phyloP scores from a whole-genome alignment of 805 yeast species.

The Wickerhamiella kurtzmanii region DNA sequence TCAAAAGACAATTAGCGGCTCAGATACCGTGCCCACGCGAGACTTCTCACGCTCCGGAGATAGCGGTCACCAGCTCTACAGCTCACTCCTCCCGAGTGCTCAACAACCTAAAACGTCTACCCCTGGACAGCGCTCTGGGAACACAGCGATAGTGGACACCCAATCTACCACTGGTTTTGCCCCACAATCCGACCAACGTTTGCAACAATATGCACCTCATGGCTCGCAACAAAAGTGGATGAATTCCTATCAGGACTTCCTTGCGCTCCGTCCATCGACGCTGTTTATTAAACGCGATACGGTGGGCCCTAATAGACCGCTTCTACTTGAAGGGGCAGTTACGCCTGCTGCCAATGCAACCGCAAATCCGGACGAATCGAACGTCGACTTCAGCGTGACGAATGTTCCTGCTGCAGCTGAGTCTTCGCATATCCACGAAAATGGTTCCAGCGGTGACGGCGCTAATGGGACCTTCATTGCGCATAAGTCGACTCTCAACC shows the following conservation, averaged over 20 bases:
- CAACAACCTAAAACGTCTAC: background rate
- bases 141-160: background rate
- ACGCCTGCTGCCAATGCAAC: background rate
- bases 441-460: background rate
- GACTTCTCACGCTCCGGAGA: background rate
- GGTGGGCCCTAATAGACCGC: background rate
- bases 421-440: background rate
- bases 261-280: conserved; percentile 18
- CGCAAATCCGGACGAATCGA: background rate
- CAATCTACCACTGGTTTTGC: too few species aligned
- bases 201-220: background rate
- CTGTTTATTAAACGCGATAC: conserved; percentile 11
- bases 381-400: background rate
- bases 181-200: background rate
- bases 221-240: conserved; percentile 9
- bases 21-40: background rate
- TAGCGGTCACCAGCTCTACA: background rate
- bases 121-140: background rate
- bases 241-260: conserved; percentile 17
- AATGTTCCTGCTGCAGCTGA: background rate
- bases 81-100: background rate
- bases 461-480: background rate
- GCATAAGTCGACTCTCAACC: background rate
- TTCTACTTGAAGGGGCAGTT: background rate
- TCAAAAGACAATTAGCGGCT: background rate